These are phyloP conservation scores for Phytopythium litorale DNA, from an alignment of 352 stramenopile genomes.

Conservation along the genomic window DNA sequence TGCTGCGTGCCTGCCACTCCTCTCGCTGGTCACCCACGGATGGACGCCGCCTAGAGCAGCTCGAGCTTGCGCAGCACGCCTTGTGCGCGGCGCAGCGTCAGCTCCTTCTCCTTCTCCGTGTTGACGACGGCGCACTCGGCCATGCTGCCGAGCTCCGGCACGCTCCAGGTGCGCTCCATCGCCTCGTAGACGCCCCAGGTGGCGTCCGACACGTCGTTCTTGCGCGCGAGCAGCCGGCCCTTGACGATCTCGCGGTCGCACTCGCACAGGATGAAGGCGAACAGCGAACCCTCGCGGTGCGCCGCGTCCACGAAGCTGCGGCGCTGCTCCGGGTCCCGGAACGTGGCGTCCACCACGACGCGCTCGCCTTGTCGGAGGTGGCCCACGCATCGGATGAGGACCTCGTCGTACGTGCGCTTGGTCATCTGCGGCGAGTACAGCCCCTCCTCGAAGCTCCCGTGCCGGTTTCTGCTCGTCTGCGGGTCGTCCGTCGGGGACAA, in stretches of 20 bases:
- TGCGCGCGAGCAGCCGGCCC: conserved; percentile 51
- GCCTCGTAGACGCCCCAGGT: conserved; percentile 64
- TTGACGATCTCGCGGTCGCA: conserved; percentile 71
- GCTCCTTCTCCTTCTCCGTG: conserved; percentile 70
- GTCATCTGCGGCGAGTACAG: conserved; percentile 60
- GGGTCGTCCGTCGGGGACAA: background rate
- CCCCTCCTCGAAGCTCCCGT: conserved; percentile 47
- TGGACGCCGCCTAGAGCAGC: conserved; percentile 19
- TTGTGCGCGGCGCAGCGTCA: conserved; percentile 49
- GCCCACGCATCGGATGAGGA: conserved; percentile 30
- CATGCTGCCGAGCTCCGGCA: conserved; percentile 29
- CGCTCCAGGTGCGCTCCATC: conserved; percentile 52
- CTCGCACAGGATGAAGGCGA: conserved; percentile 52
- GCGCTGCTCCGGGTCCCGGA: conserved; percentile 40
- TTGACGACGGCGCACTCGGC: conserved; percentile 48
- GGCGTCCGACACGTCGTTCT: conserved; percentile 59
- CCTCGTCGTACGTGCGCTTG: conserved; percentile 59
- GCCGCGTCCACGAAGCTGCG: conserved; percentile 38
- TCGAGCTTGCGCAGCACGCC: conserved; percentile 56
- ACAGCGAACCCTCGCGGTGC: conserved; percentile 42
- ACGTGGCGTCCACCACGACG: conserved; percentile 59
- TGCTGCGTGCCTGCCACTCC: no score
- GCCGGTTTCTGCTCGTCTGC: background rate
- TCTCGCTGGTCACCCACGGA: no score
- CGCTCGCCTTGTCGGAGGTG: conserved; percentile 44